phyloP scores from a whole-genome alignment of 2,329 filamentous ascomycete species.

The Diaporthe vaccinii region DNA sequence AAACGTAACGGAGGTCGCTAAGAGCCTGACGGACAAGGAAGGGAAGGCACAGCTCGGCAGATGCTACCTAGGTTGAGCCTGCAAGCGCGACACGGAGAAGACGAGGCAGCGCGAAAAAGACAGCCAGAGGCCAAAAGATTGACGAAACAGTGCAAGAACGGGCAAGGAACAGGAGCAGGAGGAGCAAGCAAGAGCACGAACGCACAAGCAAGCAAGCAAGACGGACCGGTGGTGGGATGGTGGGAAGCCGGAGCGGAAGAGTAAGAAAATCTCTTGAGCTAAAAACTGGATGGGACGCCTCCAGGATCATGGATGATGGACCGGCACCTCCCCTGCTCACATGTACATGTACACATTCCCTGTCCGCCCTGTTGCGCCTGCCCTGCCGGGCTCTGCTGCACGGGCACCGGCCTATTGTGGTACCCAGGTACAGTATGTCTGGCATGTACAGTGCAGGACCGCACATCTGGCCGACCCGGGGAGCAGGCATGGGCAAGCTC shows the following conservation, averaged over 20 bases:
- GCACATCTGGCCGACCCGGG: background rate
- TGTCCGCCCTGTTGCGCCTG: background rate
- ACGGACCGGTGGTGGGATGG: conserved; percentile 28
- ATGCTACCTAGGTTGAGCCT: conserved; percentile 28
- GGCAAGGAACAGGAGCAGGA: conserved; percentile 1
- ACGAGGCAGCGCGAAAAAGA: conserved; percentile 30
- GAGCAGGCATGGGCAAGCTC: background rate
- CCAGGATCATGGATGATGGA: conserved; percentile 26
- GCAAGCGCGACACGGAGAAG: conserved; percentile 1
- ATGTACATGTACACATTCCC: conserved; percentile 7
- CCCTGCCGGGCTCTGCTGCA: conserved; percentile 5
- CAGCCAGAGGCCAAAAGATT: conserved; percentile 21
- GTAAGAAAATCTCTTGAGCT: conserved; percentile 37
- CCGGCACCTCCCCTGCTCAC: background rate
- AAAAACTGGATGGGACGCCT: conserved; percentile 34
- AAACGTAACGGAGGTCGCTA: conserved; percentile 34
- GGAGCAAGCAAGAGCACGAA: background rate
- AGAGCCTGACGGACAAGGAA: conserved; percentile 33
- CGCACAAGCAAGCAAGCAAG: conserved; percentile 12
- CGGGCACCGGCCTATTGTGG: background rate
- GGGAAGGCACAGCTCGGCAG: conserved; percentile 35
- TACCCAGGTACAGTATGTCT: background rate
- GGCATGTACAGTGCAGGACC: background rate
- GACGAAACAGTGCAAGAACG: conserved; percentile 25
- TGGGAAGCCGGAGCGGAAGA: conserved; percentile 27